phyloP scores from a whole-genome alignment of 495 filamentous ascomycete genomes.

The Pseudomonodictys pantanalensis region DNA sequence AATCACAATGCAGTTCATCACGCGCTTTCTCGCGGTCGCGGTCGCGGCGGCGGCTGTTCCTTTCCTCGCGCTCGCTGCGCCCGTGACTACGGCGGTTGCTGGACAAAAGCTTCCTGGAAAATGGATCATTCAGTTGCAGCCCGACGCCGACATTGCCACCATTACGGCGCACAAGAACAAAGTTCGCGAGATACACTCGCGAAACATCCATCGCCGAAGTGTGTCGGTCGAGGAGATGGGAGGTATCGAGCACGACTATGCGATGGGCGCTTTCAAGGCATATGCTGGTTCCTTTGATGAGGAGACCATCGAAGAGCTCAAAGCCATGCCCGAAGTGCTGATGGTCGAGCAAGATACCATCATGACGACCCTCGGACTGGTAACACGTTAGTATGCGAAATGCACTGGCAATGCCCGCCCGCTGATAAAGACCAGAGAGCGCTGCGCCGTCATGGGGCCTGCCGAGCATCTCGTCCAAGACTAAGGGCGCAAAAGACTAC shows the following conservation, averaged over 20 bases:
- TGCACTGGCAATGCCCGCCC: not conserved
- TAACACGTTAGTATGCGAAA: constrained; percentile 42
- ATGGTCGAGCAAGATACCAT: constrained; percentile 85
- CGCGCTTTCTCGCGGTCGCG: constrained; percentile 13
- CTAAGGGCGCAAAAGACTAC: constrained; percentile 85
- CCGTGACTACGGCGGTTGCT: not conserved
- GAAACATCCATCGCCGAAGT: constrained; percentile 12
- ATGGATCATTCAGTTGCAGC: constrained; percentile 18
- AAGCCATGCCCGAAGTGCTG: constrained; percentile 91
- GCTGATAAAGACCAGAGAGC: constrained; percentile 40
- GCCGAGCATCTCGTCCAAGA: constrained; percentile 89
- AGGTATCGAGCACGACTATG: constrained; percentile 90
- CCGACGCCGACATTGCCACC: constrained; percentile 8
- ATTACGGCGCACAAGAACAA: constrained; percentile 8
- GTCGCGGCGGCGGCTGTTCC: constrained; percentile 14
- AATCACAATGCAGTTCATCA: constrained; percentile 20
- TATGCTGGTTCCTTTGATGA: constrained; percentile 96
- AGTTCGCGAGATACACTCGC: constrained; percentile 17
- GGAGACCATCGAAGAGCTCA: constrained; percentile 82
- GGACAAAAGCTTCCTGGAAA: constrained; percentile 12
- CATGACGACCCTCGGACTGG: constrained; percentile 70
- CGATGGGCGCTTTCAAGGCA: constrained; percentile 77
- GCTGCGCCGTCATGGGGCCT: constrained; percentile 93
- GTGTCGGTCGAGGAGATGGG: constrained; percentile 32
- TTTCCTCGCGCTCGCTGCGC: constrained; percentile 7